A percentile compares a stretch with the other conserved stretches of the same genome.
These are phyloP conservation scores for Paramecium sexaurelia DNA, from an alignment of 73 alveolate species.

Conservation along the genomic window DNA sequence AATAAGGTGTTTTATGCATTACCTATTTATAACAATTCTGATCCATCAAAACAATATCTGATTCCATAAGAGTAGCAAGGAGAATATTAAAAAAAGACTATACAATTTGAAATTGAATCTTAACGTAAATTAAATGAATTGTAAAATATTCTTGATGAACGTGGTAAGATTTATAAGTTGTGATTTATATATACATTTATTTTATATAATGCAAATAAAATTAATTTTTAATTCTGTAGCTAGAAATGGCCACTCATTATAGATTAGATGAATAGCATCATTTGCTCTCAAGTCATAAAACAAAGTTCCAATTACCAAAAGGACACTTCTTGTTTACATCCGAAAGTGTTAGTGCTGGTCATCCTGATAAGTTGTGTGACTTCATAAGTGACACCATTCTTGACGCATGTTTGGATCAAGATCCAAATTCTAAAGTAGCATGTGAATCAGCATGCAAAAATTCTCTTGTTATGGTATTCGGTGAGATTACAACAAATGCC, in stretches of 20 bases:
- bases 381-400: conserved; percentile 94
- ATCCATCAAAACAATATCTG: background rate
- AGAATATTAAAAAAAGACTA: conserved; percentile 15
- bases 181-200: background rate
- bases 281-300: conserved; percentile 12
- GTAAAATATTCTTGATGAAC: conserved; percentile 2
- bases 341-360: conserved; percentile 99
- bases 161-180: conserved; percentile 19
- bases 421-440: conserved; percentile 95
- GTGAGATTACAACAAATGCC: conserved; percentile 94
- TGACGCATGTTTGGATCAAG: conserved; percentile 95
- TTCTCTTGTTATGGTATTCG: conserved; percentile 92
- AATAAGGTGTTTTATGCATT: conserved; percentile 40
- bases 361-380: conserved; percentile 99
- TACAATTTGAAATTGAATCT: conserved; percentile 3
- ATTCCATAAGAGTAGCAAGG: background rate
- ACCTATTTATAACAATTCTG: background rate
- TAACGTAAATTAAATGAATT: conserved; percentile 24
- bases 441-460: conserved; percentile 96
- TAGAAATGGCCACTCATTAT: conserved; percentile 18
- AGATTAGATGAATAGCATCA: conserved; percentile 26
- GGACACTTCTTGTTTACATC: conserved; percentile 93
- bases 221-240: conserved; percentile 37
- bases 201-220: conserved; percentile 18
- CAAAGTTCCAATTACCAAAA: conserved; percentile 68